Conservation (phyloP, 345 rosid genomes). For the Psidium guajava region DNA sequence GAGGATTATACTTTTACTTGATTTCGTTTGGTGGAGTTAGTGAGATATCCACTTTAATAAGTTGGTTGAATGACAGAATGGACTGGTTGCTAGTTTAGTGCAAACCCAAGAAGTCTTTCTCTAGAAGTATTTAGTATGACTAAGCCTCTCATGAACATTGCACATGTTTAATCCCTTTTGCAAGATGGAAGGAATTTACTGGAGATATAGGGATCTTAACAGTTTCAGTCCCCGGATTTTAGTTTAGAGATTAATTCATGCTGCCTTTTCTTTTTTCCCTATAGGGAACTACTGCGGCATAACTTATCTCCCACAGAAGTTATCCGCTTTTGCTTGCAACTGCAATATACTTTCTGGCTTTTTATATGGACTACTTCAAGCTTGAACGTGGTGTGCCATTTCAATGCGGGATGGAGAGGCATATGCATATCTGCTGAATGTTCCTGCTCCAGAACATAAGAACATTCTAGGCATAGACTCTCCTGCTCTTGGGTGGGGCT, state of each 20-base stretch:
- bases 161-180: background rate
- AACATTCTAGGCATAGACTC: background rate
- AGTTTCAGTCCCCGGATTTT: background rate
- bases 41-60: background rate
- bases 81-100: background rate
- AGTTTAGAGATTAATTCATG: background rate
- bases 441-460: constrained; percentile 50
- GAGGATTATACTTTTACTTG: background rate
- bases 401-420: constrained; percentile 69
- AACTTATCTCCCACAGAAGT: too few relatives aligned
- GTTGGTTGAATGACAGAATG: background rate
- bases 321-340: too few relatives aligned
- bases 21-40: background rate
- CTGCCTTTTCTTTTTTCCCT: too few relatives aligned
- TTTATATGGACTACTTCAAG: background rate
- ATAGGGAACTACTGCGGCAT: too few relatives aligned
- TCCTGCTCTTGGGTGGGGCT: background rate
- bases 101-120: background rate
- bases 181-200: too few relatives aligned
- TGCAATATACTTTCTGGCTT: too few relatives aligned
- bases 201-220: background rate
- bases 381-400: background rate
- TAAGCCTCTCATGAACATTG: background rate
- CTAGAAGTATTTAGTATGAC: background rate
- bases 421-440: constrained; percentile 75